Base-by-base conservation (phyloP, 2,329 filamentous ascomycete genomes). In the Pseudogymnoascus sp. region DNA sequence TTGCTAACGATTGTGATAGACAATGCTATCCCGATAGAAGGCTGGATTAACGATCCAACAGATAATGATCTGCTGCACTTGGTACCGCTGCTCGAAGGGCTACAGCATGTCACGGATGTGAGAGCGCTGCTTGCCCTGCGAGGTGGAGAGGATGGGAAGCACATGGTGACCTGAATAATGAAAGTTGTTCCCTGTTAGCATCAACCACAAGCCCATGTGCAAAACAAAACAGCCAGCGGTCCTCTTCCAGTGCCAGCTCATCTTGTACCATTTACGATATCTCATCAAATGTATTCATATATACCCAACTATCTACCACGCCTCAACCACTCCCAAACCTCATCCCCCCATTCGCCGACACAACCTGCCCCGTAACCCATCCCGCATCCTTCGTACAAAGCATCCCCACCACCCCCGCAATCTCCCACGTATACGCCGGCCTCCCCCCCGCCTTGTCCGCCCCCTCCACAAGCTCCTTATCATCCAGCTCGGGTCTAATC, bases 31-130 rank as follows among this genome's bases (percentile, higher is more conserved):
- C 95, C 95, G 2, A 97, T 99, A 73, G 93, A 97, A 79, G 95
- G 95, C 73, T 99, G 95, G 95, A 97, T 99, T 78, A 96, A 89
- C 75, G 95, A 99, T 78, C 95, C 95, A 21, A 97, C 95, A 25
- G 95, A 99, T 77, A 95, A 93, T 74, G 93, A 97, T 73, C 81
- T 99, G 68, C 83, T 97, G 75, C 91, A 97, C 76, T 82, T 99
- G 65, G 87, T 99, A 64, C 95, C 95, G 34, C 81, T 97, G 71
- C 82, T 99, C 50, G 95, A 99, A 78, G 95, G 91, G 16, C 78
- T 99, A 72, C 95, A 97, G 78, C 96, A 97, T 77, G 93, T 95
- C 69, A 96, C 93, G 61, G 95, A 99, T 77, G 93, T 99, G 65
- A 85, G 95, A 71, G 93, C 95, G 59, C 81, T 97, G 67, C 81